Base-by-base conservation (phyloP, 169 alveolate genomes). In the Eimeria zaria region DNA sequence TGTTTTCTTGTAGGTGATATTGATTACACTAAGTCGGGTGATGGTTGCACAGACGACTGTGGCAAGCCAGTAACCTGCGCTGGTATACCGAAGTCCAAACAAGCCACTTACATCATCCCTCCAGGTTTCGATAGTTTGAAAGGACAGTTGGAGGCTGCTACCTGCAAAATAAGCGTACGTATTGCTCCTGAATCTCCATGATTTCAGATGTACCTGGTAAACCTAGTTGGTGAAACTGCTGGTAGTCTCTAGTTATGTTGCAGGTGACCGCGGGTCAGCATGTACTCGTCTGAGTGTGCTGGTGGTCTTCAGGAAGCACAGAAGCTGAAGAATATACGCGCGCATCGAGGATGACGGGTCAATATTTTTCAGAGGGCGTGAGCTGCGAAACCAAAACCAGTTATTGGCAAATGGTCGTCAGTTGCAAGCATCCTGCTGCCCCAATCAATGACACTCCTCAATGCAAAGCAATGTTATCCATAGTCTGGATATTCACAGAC, bases 111-210 rank as follows among this genome's bases (percentile, higher is more conserved):
- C 71, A 30, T 36, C 7, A 46, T 6, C n/a, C 16, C 1, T 30
- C 5, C 51, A 22, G 33, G 14, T 7, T 12, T 81, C 16, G 33
- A 27, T 53, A 27, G 6, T 7, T n/a, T 81, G 30, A 51, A 16
- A 27, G 6, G 30, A 0, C 33, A 81, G 71, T n/a, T 48, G 73
- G 18, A 3, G 20, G 90, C 11, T 4, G 71, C 90, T 16, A 53
- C 67, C 36, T 81, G 90, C 90, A 53, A 48, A 53, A 30, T 81
- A 73, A 51, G 73, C n/a, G 90, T 81, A 36, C 18, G 90, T 5
- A 27, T 22, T 14, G 51, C 46, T 30, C 8, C 33, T 48, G 16
- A 69, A 27, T 69, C n/a, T 69, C 80, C 80, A 36, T 69, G 33
- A 30, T 69, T 69, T 11, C 16, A 14, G 51, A 36, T 30, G 48